Conservation (phyloP, 1,139 yeast species). For the Yamadazyma oceani region DNA sequence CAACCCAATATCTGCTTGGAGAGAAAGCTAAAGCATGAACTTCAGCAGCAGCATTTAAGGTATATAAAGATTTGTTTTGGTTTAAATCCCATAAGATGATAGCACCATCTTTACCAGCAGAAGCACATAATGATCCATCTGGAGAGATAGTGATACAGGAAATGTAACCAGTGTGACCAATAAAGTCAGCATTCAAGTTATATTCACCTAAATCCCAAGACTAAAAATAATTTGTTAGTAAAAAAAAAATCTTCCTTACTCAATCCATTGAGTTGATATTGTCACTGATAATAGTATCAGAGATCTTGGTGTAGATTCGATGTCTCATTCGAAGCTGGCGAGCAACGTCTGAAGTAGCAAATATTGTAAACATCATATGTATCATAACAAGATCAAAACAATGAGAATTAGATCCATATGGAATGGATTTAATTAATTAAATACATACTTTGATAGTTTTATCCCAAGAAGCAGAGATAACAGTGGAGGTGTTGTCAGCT, state of each 20-base stretch:
- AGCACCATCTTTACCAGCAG: slow-evolving; percentile 99
- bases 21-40: slow-evolving; percentile 99
- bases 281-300: slow-evolving; percentile 52
- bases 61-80: slow-evolving; percentile 86
- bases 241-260: slow-evolving; percentile 8
- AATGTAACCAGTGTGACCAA: slow-evolving; percentile 99
- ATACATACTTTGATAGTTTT: slow-evolving; percentile 96
- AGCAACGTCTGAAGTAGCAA: slow-evolving; percentile 99
- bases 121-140: slow-evolving; percentile 99
- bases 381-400: slow-evolving; percentile 5
- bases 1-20: slow-evolving; percentile 99
- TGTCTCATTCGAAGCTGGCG: slow-evolving; percentile 87
- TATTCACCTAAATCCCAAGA: slow-evolving; percentile 92
- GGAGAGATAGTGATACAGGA: slow-evolving; percentile 98
- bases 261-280: slow-evolving; percentile 5
- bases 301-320: slow-evolving; percentile 94
- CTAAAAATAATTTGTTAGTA: slow-evolving; percentile 44
- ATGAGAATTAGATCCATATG: slow-evolving; percentile 2
- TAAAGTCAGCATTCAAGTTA: slow-evolving; percentile 91
- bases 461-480: slow-evolving; percentile 99
- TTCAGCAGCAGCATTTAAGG: slow-evolving; percentile 94
- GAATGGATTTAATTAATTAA: slow-evolving; percentile 4
- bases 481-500: slow-evolving; percentile 65
- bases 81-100: slow-evolving; percentile 98
- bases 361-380: slow-evolving; percentile 72